phyloP scores from a whole-genome alignment of 192 early-diverging fungal species.

The Backusella macrospora region DNA sequence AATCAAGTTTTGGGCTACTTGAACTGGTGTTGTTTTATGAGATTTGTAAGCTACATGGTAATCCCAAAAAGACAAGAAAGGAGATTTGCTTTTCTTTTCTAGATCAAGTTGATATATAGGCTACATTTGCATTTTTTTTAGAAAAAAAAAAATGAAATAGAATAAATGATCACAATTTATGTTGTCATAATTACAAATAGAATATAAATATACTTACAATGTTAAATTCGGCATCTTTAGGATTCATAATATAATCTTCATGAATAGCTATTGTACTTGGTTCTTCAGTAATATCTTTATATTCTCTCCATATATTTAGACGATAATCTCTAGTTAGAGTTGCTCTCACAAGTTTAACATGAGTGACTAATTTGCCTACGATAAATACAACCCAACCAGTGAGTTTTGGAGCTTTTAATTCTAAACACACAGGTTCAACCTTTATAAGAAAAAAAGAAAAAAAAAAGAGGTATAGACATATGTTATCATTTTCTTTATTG shows the following conservation, averaged over 20 bases:
- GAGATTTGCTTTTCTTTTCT: slow-evolving; percentile 23
- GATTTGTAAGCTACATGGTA: slow-evolving; percentile 47
- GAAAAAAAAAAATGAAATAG: slow-evolving; percentile 2
- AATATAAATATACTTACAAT: neutral
- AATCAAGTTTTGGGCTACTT: slow-evolving; percentile 42
- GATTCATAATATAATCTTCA: neutral
- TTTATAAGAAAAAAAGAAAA: neutral
- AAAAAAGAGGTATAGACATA: neutral
- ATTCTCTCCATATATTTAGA: neutral
- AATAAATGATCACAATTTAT: neutral
- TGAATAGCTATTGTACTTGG: slow-evolving; percentile 42
- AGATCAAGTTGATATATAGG: neutral
- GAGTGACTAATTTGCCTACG: neutral
- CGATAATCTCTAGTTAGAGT: slow-evolving; percentile 6
- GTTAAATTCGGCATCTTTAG: neutral
- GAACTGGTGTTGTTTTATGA: slow-evolving; percentile 36
- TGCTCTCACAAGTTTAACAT: neutral
- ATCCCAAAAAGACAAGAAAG: slow-evolving; percentile 45
- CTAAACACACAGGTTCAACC: neutral
- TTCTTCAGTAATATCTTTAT: slow-evolving; percentile 21
- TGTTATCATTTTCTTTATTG: no score
- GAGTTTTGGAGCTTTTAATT: neutral
- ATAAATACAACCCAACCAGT: neutral
- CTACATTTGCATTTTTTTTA: slow-evolving; percentile 17
- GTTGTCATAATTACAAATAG: neutral